A percentile compares a stretch with the other conserved stretches of the same genome.
Conservation (phyloP, 2,329 filamentous ascomycete genomes). For the Trichoderma harzianum region DNA sequence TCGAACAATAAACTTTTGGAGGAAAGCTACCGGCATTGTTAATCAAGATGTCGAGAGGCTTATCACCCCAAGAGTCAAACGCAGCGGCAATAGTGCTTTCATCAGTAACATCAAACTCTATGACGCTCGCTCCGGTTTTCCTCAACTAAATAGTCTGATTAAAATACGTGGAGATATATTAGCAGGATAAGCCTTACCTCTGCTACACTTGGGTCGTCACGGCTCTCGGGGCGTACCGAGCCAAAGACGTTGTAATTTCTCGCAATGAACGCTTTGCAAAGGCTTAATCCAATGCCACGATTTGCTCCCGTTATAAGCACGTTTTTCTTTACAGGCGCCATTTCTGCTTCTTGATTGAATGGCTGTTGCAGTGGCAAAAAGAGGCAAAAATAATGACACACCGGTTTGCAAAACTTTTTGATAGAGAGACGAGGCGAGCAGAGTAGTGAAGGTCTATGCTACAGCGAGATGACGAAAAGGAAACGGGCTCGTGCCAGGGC, state of each 20-base stretch:
- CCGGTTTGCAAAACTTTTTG: too few relatives aligned
- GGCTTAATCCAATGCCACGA: background rate
- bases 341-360: background rate
- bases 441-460: too few relatives aligned
- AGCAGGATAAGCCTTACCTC: background rate
- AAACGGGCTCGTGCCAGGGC: too few relatives aligned
- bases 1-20: too few relatives aligned
- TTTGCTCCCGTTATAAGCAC: background rate
- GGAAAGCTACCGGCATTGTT: background rate
- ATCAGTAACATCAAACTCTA: background rate
- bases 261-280: background rate
- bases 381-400: too few relatives aligned
- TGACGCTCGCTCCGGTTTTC: background rate
- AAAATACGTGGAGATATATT: background rate
- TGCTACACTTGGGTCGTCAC: background rate
- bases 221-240: background rate
- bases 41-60: background rate
- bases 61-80: background rate
- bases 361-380: background rate
- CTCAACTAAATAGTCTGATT: background rate
- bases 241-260: background rate
- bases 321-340: background rate
- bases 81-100: background rate
- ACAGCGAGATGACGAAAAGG: too few relatives aligned
- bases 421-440: too few relatives aligned